Evolutionary conservation across 108 stramenopile species (phyloP).

Genomic region (Cyclotella baltica): DNA sequence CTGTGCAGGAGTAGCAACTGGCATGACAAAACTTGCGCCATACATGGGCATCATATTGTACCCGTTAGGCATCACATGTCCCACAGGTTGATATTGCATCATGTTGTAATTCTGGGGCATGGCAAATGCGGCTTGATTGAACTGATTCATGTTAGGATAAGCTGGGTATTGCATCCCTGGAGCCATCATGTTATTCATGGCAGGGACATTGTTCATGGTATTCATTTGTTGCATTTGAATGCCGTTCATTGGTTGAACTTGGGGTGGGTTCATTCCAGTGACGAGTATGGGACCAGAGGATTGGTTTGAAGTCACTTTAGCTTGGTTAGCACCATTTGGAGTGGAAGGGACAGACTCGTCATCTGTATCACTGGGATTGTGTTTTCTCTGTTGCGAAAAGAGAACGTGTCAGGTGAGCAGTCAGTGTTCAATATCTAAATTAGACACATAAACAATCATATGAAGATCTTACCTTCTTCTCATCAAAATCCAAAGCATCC

Average conservation of each 20-base stretch:
- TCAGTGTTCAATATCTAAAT: not conserved
- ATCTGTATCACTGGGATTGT: no score
- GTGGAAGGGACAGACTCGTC: no score
- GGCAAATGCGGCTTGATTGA: not conserved
- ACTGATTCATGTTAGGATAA: not conserved
- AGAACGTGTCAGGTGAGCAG: not conserved
- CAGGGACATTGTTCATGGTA: no score
- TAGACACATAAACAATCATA: not conserved
- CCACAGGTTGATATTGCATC: not conserved
- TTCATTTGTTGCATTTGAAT: no score
- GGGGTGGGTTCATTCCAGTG: no score
- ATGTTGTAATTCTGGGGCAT: constrained; percentile 6
- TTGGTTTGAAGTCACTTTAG: no score
- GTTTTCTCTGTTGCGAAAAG: no score
- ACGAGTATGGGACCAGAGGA: no score
- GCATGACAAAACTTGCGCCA: not conserved
- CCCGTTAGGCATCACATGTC: not conserved
- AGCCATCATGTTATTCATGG: not conserved
- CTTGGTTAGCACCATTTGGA: no score
- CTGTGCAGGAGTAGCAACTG: not conserved
- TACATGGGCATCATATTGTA: not conserved
- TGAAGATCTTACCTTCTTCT: not conserved
- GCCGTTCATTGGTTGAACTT: no score
- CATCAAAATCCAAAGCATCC: not conserved
- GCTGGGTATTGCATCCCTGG: not conserved